A percentile compares a stretch with the other conserved stretches of the same genome.
phyloP scores from a whole-genome alignment of 441 rosid genomes.

The Adansonia madagascariensis region DNA sequence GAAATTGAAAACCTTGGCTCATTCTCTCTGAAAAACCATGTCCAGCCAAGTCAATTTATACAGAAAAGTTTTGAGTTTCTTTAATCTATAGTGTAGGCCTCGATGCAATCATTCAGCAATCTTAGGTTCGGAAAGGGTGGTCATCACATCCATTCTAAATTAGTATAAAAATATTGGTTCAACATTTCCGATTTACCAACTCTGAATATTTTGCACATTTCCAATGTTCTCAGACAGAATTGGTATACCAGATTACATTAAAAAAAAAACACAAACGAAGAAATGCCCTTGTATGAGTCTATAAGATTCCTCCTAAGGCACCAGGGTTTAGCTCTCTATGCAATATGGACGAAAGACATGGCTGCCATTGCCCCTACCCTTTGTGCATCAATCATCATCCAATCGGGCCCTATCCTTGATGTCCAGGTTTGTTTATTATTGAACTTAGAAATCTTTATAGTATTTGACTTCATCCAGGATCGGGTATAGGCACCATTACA shows the following conservation, averaged over 20 bases:
- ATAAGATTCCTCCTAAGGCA: background rate
- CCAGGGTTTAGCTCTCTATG: no score
- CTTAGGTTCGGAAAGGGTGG: slow-evolving; percentile 8
- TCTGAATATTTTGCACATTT: no score
- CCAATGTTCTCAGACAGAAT: background rate
- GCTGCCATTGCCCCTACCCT: slow-evolving; percentile 35
- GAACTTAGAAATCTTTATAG: no score
- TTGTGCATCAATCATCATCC: background rate
- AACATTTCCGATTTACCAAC: no score
- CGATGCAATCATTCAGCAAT: slow-evolving; percentile 17
- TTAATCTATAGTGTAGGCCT: background rate
- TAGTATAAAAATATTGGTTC: no score
- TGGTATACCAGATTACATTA: slow-evolving; percentile 1
- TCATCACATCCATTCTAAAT: background rate
- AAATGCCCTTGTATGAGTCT: background rate
- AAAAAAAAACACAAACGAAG: background rate
- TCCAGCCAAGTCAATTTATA: slow-evolving; percentile 2
- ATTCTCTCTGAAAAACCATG: slow-evolving; percentile 21
- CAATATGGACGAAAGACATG: background rate
- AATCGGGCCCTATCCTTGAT: background rate
- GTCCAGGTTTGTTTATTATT: no score
- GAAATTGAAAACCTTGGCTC: background rate
- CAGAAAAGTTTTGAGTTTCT: background rate
- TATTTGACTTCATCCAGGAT: background rate
- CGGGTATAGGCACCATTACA: background rate